These are phyloP conservation scores for Boletus tomentosulus DNA, from an alignment of 768 basidiomycete genomes.

Conservation along the genomic window DNA sequence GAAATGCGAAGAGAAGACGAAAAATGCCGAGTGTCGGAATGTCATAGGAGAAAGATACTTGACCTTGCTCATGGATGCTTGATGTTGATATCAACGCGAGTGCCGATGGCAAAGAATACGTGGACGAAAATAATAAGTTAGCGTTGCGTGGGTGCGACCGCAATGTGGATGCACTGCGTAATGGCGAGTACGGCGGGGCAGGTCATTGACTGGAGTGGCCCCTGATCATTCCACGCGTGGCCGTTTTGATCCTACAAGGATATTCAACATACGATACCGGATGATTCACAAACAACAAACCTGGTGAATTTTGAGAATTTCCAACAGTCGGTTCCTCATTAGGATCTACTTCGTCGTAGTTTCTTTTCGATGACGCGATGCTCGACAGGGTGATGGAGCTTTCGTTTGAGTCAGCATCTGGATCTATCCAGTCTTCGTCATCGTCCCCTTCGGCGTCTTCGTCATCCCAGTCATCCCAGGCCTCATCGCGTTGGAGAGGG, in stretches of 20 bases:
- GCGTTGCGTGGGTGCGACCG: conserved; percentile 6
- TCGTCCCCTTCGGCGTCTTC: conserved; percentile 45
- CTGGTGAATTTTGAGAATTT: conserved; percentile 41
- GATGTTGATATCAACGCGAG: conserved; percentile 5
- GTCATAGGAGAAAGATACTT: conserved; percentile 23
- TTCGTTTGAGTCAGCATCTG: conserved; percentile 45
- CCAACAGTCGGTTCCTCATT: conserved; percentile 36
- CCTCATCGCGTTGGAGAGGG: conserved; percentile 10
- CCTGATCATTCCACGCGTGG: conserved; percentile 35
- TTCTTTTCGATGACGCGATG: conserved; percentile 46
- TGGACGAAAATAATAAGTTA: conserved; percentile 28
- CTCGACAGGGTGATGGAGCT: conserved; percentile 57
- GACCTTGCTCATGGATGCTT: conserved; percentile 23
- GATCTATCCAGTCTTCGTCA: conserved; percentile 43
- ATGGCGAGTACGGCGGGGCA: background rate
- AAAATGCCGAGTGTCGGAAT: background rate
- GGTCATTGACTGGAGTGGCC: background rate
- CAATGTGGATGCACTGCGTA: conserved; percentile 1
- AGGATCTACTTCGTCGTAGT: conserved; percentile 45
- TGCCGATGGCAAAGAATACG: conserved; percentile 8
- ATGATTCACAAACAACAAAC: conserved; percentile 26
- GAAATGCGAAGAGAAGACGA: background rate
- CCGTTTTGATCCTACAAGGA: conserved; percentile 40
- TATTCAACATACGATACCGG: background rate
- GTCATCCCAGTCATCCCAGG: conserved; percentile 32